These are phyloP conservation scores for Leccinum incarnatum DNA, from an alignment of 768 basidiomycete species.

Conservation along the genomic window DNA sequence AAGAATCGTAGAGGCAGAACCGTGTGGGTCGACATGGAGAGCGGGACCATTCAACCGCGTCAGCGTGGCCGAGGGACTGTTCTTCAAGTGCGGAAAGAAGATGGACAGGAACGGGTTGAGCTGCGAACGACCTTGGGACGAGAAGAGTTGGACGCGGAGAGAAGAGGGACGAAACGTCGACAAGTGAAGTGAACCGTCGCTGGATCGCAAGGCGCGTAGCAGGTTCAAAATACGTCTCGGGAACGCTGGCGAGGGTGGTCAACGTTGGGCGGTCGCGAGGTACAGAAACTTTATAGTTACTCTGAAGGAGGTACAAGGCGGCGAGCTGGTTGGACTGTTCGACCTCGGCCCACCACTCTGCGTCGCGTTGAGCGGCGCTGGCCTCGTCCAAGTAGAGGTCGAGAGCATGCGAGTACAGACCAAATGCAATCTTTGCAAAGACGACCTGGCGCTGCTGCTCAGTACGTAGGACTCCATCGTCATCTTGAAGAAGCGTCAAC, in stretches of 20 bases:
- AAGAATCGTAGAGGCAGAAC: conserved; percentile 8
- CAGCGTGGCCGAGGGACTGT: conserved; percentile 28
- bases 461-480: neutral
- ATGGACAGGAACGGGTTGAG: conserved; percentile 36
- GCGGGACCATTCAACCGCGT: conserved; percentile 11
- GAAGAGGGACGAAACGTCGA: conserved; percentile 48
- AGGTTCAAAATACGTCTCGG: conserved; percentile 32
- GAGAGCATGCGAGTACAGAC: conserved; percentile 63
- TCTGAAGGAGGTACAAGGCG: conserved; percentile 72
- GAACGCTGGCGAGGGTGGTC: conserved; percentile 21
- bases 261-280: neutral
- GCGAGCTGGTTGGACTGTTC: conserved; percentile 57
- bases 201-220: conserved; percentile 40
- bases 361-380: conserved; percentile 65
- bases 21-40: conserved; percentile 1
- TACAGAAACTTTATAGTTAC: conserved; percentile 41
- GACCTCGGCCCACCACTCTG: conserved; percentile 81
- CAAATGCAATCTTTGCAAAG: conserved; percentile 48
- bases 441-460: conserved; percentile 27
- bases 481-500: conserved; percentile 16
- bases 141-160: conserved; percentile 45
- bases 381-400: conserved; percentile 67
- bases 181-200: conserved; percentile 44
- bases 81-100: conserved; percentile 63
- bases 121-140: conserved; percentile 42